These are phyloP conservation scores for Daedaleopsis nitida DNA, from an alignment of 768 basidiomycete genomes.

Conservation along the genomic window DNA sequence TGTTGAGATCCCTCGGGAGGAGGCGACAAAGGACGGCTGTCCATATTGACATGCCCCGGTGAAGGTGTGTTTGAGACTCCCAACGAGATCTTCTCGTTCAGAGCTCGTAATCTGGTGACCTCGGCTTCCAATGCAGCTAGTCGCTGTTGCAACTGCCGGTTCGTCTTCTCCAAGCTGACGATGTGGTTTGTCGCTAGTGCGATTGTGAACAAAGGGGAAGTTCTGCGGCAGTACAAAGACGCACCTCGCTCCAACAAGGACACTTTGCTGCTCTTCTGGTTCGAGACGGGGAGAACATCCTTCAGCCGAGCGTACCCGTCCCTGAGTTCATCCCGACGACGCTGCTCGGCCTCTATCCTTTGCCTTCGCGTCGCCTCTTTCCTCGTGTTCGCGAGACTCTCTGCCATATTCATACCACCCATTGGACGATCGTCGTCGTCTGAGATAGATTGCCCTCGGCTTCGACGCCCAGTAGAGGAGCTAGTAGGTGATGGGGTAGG, in stretches of 20 bases:
- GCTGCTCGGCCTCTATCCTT: slow-evolving; percentile 88
- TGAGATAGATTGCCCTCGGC: slow-evolving; percentile 64
- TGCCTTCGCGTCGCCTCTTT: slow-evolving; percentile 86
- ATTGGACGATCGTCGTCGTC: slow-evolving; percentile 67
- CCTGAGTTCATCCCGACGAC: slow-evolving; percentile 84
- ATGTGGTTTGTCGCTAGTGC: slow-evolving; percentile 78
- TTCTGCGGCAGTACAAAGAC: slow-evolving; percentile 24
- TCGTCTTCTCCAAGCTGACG: slow-evolving; percentile 67
- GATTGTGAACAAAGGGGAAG: slow-evolving; percentile 5
- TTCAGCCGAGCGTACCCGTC: slow-evolving; percentile 89
- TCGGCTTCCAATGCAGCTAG: slow-evolving; percentile 68
- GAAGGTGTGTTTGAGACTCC: slow-evolving; percentile 59
- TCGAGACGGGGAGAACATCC: slow-evolving; percentile 82
- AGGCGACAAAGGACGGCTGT: slow-evolving; percentile 60
- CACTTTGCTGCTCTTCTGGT: slow-evolving; percentile 91
- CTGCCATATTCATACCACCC: slow-evolving; percentile 60
- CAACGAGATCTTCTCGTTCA: slow-evolving; percentile 86
- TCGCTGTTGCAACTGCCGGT: slow-evolving; percentile 70
- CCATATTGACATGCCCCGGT: slow-evolving; percentile 46
- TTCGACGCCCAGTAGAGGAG: slow-evolving; percentile 68
- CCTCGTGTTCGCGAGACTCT: slow-evolving; percentile 73
- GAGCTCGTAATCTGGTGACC: slow-evolving; percentile 64
- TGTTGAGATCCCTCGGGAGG: slow-evolving; percentile 53
- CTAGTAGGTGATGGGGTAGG: slow-evolving; percentile 80
- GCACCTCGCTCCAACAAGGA: slow-evolving; percentile 85